These are phyloP conservation scores for Astraeus odoratus DNA, from an alignment of 768 basidiomycete species.

Conservation along the genomic window DNA sequence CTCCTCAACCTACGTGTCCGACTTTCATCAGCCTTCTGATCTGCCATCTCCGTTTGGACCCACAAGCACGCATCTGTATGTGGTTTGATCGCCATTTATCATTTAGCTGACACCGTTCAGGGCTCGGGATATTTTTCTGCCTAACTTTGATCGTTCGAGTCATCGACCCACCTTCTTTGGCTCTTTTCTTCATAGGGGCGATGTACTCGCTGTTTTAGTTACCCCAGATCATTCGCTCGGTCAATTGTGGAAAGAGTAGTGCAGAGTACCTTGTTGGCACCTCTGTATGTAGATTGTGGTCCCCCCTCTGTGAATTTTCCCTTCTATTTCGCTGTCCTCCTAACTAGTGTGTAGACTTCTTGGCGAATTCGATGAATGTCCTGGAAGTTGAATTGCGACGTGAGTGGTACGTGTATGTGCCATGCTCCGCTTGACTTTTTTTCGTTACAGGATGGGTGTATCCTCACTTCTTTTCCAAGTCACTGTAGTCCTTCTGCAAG, in stretches of 20 bases:
- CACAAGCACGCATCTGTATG: slow-evolving; percentile 68
- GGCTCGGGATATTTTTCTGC: slow-evolving; percentile 61
- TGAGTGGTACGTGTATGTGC: slow-evolving; percentile 29
- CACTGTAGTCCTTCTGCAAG: slow-evolving; percentile 60
- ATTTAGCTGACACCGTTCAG: slow-evolving; percentile 28
- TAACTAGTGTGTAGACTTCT: slow-evolving; percentile 51
- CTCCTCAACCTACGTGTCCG: slow-evolving; percentile 9
- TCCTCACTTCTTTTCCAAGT: slow-evolving; percentile 56
- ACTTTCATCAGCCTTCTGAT: slow-evolving; percentile 45
- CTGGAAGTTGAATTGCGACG: slow-evolving; percentile 72
- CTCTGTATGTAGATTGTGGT: slow-evolving; percentile 60
- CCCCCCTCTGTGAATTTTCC: slow-evolving; percentile 61
- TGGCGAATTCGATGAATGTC: slow-evolving; percentile 80
- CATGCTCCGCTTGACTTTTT: neutral
- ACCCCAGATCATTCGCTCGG: slow-evolving; percentile 77
- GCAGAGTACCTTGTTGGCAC: slow-evolving; percentile 76
- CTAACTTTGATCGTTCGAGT: slow-evolving; percentile 70
- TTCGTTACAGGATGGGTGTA: slow-evolving; percentile 59
- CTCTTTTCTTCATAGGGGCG: slow-evolving; percentile 55
- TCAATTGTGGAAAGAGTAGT: slow-evolving; percentile 60
- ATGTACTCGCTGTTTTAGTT: slow-evolving; percentile 82
- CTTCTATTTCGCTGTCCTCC: neutral
- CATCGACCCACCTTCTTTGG: slow-evolving; percentile 58
- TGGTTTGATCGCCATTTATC: neutral
- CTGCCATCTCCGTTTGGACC: slow-evolving; percentile 57